A percentile compares a stretch with the other conserved stretches of the same genome.
phyloP scores from a whole-genome alignment of 495 filamentous ascomycete species.

The Terfezia claveryi region DNA sequence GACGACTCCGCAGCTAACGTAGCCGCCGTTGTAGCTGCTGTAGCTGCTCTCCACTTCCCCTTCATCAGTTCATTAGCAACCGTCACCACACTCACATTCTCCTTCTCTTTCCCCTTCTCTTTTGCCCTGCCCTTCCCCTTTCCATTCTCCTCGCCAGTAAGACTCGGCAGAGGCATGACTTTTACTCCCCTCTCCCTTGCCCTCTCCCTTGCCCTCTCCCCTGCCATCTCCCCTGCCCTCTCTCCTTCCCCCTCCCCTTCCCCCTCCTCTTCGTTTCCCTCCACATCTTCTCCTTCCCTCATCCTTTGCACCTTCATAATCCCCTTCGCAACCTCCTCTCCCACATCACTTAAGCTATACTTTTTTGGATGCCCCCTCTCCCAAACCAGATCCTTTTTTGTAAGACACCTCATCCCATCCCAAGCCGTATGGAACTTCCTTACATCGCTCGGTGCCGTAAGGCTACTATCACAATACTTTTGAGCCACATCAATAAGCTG shows the following conservation, averaged over 20 bases:
- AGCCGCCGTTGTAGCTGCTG: neutral
- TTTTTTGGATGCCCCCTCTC: conserved; percentile 46
- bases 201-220: neutral
- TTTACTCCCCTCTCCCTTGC: neutral
- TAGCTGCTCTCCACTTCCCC: neutral
- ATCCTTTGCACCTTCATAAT: conserved; percentile 30
- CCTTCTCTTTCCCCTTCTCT: neutral
- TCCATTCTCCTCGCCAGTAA: neutral
- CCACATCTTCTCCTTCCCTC: neutral
- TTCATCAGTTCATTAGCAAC: neutral
- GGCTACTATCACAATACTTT: conserved; percentile 51
- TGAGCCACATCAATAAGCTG: conserved; percentile 50
- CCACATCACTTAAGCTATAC: conserved; percentile 55
- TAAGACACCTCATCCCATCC: conserved; percentile 63
- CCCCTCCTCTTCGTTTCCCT: neutral
- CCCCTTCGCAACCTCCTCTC: conserved; percentile 53
- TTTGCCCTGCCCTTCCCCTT: neutral
- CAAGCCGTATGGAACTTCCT: conserved; percentile 61
- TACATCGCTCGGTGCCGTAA: conserved; percentile 43
- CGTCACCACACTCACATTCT: neutral
- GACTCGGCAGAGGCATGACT: neutral
- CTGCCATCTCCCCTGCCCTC: neutral
- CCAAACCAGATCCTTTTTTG: conserved; percentile 53
- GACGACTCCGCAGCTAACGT: neutral
- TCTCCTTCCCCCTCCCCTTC: neutral